These are phyloP conservation scores for Sarcodon aspratus DNA, from an alignment of 768 basidiomycete species.

Conservation along the genomic window DNA sequence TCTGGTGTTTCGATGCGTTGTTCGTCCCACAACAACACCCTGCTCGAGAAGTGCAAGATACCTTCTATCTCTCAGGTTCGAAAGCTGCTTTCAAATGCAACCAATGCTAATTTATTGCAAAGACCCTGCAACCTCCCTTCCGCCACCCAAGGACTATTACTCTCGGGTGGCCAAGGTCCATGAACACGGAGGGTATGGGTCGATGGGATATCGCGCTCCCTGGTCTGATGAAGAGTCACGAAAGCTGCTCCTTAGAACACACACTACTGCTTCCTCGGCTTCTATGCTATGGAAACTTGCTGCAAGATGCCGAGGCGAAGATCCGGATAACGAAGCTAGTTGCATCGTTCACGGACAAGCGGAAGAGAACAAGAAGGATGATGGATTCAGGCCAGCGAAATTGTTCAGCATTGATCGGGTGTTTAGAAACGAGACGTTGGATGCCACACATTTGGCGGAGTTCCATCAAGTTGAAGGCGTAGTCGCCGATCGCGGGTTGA, in stretches of 20 bases:
- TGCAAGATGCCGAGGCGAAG: constrained; percentile 63
- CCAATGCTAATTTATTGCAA: background rate
- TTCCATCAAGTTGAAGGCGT: constrained; percentile 99
- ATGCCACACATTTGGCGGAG: constrained; percentile 96
- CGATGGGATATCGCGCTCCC: constrained; percentile 93
- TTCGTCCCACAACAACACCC: constrained; percentile 99
- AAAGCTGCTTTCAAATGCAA: background rate
- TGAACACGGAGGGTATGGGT: constrained; percentile 80
- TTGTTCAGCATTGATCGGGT: constrained; percentile 97
- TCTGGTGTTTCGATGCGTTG: constrained; percentile 98
- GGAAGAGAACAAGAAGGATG: constrained; percentile 30
- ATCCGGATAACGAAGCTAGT: constrained; percentile 20
- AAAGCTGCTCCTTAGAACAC: constrained; percentile 89
- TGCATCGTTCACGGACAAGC: constrained; percentile 19
- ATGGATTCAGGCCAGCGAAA: constrained; percentile 86
- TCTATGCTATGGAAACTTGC: constrained; percentile 93
- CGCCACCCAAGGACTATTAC: constrained; percentile 77
- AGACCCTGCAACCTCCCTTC: constrained; percentile 74
- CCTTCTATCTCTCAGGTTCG: constrained; percentile 91
- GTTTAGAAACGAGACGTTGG: constrained; percentile 97
- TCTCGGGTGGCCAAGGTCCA: constrained; percentile 76
- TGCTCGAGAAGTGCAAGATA: constrained; percentile 94
- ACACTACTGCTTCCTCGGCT: constrained; percentile 92
- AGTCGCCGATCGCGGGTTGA: constrained; percentile 87
- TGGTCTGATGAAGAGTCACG: constrained; percentile 89